Evolutionary conservation across 208 protist genomes (phyloP).

Genomic region (Leishmania aethiopica): DNA sequence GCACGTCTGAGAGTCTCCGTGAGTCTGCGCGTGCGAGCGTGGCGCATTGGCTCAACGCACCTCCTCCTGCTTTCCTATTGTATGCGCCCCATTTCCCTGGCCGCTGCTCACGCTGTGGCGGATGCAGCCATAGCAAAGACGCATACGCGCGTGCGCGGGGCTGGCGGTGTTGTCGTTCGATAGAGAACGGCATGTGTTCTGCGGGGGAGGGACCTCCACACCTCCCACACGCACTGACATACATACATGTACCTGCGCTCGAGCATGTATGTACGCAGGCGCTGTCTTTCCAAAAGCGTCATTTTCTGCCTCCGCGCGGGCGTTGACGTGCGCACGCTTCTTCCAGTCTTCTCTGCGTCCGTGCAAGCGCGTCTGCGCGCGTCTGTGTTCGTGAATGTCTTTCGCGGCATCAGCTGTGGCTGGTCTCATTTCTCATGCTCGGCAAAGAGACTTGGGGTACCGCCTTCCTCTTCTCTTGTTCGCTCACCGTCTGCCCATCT

Average conservation of each 20-base stretch:
- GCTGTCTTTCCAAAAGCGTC: neutral
- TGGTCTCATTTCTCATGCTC: neutral
- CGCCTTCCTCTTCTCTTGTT: neutral
- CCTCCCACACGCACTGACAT: neutral
- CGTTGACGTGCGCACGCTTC: neutral
- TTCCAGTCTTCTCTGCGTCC: neutral
- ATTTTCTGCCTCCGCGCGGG: neutral
- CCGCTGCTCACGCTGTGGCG: neutral
- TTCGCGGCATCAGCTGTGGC: neutral
- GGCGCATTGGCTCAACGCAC: neutral
- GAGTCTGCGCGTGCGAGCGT: neutral
- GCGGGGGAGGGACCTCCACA: neutral
- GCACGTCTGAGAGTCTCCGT: neutral
- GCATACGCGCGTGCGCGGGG: neutral
- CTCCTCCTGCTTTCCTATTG: neutral
- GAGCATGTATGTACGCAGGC: neutral
- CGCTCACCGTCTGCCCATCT: neutral
- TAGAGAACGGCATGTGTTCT: neutral
- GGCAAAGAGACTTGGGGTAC: neutral
- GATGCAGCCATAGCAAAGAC: neutral
- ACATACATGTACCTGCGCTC: neutral
- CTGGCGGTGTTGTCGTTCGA: neutral
- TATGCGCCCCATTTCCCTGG: neutral
- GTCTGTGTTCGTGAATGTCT: neutral
- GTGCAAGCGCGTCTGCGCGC: neutral